Evolutionary conservation across 441 rosid species (phyloP), one percentile per base, ranked within the genome.

Genomic region (Croton setiger): DNA sequence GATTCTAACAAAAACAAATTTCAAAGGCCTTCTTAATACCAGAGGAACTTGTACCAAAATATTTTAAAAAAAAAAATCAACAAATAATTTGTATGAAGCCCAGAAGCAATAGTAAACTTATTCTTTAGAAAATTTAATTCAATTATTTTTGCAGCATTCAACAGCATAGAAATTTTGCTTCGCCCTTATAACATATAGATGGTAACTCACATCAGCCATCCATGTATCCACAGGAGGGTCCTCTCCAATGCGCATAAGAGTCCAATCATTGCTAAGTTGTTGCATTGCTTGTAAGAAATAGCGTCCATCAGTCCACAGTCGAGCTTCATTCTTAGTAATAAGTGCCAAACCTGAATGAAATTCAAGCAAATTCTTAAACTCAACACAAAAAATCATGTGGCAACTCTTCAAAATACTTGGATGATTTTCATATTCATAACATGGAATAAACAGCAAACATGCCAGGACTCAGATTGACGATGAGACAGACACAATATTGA

Each of bases 281-380:
- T 92, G 83, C 5, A 67, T 65, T 67, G 96, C 99, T 83, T 96
- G 98, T 79, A 91, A 74, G 75, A 90, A 96, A 80, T 96, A 96
- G 3, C 98, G 81, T 3, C 93, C 99, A 71, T 95, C 96, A 9
- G 99, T 95, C 99, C 98, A 95, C 20, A 92, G 71, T 43, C 85
- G 83, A 4, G 97, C 99, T 64, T 92, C 93, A 4, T 72, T 76
- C 76, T 70, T 82, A 3, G 96, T 89, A 57, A 95, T 79, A 35
- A 89, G 89, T 41, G 95, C 91, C 87, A 92, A 77, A 63, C 98
- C 98, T 95, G 80, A 68, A 73, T 33, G 43, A 57, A 31, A 57
- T 33, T 57, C 61, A 57, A 57, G 35, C 2, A 31, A 27, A 31
- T 56, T 5, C 8, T 56, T 1, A 56, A 56, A 56, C 27, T 4